These are phyloP conservation scores for Coniella lustricola DNA, from an alignment of 2,329 filamentous ascomycete genomes.

Conservation along the genomic window DNA sequence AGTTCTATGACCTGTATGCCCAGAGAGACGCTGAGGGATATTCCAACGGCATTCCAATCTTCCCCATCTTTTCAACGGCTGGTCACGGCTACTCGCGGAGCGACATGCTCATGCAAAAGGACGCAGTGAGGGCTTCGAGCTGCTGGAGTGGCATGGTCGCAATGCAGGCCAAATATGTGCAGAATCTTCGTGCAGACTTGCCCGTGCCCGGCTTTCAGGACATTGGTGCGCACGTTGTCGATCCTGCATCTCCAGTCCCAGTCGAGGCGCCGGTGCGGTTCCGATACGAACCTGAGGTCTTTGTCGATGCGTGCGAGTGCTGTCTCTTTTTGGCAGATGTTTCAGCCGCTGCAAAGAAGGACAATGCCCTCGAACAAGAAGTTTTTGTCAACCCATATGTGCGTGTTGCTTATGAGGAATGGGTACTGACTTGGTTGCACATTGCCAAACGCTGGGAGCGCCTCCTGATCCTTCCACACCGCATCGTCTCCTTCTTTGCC, in stretches of 20 bases:
- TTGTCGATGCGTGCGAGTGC: slow-evolving; percentile 59
- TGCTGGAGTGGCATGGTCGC: slow-evolving; percentile 72
- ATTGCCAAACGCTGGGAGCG: slow-evolving; percentile 59
- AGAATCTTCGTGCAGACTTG: slow-evolving; percentile 29
- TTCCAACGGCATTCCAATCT: slow-evolving; percentile 57
- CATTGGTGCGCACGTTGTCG: slow-evolving; percentile 28
- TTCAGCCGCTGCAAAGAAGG: slow-evolving; percentile 29
- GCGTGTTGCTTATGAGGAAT: slow-evolving; percentile 58
- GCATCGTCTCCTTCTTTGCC: slow-evolving; percentile 47
- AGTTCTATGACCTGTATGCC: slow-evolving; percentile 70
- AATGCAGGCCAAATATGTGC: slow-evolving; percentile 55
- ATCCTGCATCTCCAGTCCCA: slow-evolving; percentile 26
- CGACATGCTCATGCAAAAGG: slow-evolving; percentile 54
- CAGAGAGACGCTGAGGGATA: slow-evolving; percentile 60
- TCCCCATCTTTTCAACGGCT: slow-evolving; percentile 55
- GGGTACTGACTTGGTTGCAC: slow-evolving; percentile 50
- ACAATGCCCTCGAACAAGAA: slow-evolving; percentile 39
- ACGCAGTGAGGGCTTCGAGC: slow-evolving; percentile 60
- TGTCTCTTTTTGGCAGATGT: slow-evolving; percentile 50
- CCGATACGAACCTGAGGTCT: slow-evolving; percentile 50
- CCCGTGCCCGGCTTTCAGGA: slow-evolving; percentile 28
- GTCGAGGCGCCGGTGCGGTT: slow-evolving; percentile 42
- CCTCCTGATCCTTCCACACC: slow-evolving; percentile 53
- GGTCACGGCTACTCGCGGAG: slow-evolving; percentile 48
- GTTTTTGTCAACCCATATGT: slow-evolving; percentile 72